Evolutionary conservation across 805 yeast species (phyloP).

Genomic region (Yarrowia divulgata): DNA sequence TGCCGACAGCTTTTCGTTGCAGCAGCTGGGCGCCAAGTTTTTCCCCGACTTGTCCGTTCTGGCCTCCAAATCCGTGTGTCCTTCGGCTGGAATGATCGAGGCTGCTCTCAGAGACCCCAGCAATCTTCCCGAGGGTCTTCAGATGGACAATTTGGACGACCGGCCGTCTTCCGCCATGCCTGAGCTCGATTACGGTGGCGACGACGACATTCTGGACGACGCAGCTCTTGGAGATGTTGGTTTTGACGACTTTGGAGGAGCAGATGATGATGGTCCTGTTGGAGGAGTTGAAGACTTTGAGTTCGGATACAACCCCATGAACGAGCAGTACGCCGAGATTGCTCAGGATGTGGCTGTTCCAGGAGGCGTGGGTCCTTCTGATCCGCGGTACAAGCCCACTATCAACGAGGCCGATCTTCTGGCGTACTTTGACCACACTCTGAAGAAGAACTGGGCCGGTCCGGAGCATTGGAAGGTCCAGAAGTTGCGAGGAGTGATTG

Average conservation of each 20-base stretch:
- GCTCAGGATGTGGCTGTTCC: background rate
- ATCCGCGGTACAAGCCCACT: conserved; percentile 24
- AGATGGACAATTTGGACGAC: conserved; percentile 1
- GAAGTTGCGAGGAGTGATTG: conserved; percentile 54
- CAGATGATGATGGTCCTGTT: background rate
- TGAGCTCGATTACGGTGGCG: conserved; percentile 43
- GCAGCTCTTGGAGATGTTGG: conserved; percentile 42
- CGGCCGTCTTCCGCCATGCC: conserved; percentile 31
- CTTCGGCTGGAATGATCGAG: conserved; percentile 70
- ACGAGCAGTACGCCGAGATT: conserved; percentile 20
- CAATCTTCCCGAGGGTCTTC: conserved; percentile 50
- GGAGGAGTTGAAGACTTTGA: conserved; percentile 12
- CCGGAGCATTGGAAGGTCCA: conserved; percentile 91
- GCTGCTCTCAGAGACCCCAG: conserved; percentile 57
- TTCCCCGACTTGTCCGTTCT: conserved; percentile 45
- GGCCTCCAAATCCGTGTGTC: conserved; percentile 59
- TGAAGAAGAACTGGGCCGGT: conserved; percentile 84
- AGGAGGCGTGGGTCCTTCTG: background rate
- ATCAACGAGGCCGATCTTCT: conserved; percentile 60
- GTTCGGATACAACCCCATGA: conserved; percentile 35
- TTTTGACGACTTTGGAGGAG: conserved; percentile 37
- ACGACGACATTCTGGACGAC: conserved; percentile 42
- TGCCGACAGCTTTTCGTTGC: conserved; percentile 43
- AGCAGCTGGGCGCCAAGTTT: conserved; percentile 42
- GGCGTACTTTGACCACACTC: conserved; percentile 79